Evolutionary conservation across 2,329 filamentous ascomycete genomes (phyloP).

Genomic region (Talaromyces sp.): DNA sequence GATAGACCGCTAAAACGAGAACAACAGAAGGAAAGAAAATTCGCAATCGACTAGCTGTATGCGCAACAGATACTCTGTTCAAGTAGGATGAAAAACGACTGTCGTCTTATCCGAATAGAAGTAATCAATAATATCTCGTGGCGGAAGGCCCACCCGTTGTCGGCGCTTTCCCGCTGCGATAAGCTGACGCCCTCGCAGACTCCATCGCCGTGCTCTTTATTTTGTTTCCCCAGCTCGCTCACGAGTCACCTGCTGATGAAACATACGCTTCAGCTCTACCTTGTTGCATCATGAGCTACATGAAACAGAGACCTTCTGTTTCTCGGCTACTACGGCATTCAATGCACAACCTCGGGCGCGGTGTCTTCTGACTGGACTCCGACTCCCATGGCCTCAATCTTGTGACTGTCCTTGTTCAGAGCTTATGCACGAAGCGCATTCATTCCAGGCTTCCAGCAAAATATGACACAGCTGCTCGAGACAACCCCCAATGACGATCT

Average conservation of each 20-base stretch:
- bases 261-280: not conserved
- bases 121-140: not conserved
- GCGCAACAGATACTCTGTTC: not conserved
- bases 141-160: constrained; percentile 3
- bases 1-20: not conserved
- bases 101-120: not conserved
- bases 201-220: constrained; percentile 5
- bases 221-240: not conserved
- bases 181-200: not conserved
- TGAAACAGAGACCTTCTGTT: not conserved
- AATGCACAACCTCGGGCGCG: not conserved
- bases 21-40: not conserved
- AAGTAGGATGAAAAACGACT: not conserved
- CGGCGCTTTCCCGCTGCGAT: constrained; percentile 2
- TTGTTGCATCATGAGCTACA: not conserved
- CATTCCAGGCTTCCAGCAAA: not conserved
- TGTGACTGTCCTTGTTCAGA: not conserved
- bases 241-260: not conserved
- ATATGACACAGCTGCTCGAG: not conserved
- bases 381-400: not conserved
- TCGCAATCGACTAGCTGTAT: not conserved
- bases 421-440: not conserved
- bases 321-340: not conserved
- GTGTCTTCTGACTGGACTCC: not conserved
- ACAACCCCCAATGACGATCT: not conserved